These are phyloP conservation scores for Aspergillus thermomutatus DNA, from an alignment of 2,329 filamentous ascomycete species.

Conservation along the genomic window DNA sequence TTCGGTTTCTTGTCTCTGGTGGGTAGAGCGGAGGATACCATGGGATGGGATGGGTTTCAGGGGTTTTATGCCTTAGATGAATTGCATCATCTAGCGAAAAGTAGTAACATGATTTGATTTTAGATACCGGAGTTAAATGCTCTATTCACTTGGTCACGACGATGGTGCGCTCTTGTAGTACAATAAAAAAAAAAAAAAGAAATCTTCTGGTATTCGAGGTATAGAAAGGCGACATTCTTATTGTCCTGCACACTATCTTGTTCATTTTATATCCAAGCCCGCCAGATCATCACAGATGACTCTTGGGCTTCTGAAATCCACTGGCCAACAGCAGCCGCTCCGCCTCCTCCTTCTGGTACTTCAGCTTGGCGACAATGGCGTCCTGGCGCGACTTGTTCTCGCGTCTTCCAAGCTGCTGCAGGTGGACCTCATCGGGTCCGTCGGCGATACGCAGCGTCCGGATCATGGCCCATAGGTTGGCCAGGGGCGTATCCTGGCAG, in stretches of 20 bases:
- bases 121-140: not conserved
- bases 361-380: constrained; percentile 39
- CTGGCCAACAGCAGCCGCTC: constrained; percentile 35
- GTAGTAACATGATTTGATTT: not conserved
- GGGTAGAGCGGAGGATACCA: not conserved
- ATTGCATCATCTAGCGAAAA: not conserved
- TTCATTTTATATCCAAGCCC: not conserved
- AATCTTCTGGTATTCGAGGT: too few species aligned
- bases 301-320: constrained; percentile 35
- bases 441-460: constrained; percentile 83
- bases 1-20: not conserved
- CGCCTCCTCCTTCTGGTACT: constrained; percentile 40
- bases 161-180: not conserved
- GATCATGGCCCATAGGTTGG: constrained; percentile 75
- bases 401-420: constrained; percentile 57
- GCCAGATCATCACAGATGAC: constrained; percentile 25
- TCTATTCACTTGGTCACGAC: not conserved
- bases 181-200: not conserved
- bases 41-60: not conserved
- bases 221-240: not conserved
- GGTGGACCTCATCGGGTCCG: constrained; percentile 93
- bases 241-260: too few species aligned
- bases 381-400: constrained; percentile 51
- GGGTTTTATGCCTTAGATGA: not conserved
- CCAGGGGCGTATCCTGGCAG: constrained; percentile 89